Evolutionary conservation across 768 basidiomycete genomes (phyloP).

Genomic region (Naganishia vaughanmartiniae): DNA sequence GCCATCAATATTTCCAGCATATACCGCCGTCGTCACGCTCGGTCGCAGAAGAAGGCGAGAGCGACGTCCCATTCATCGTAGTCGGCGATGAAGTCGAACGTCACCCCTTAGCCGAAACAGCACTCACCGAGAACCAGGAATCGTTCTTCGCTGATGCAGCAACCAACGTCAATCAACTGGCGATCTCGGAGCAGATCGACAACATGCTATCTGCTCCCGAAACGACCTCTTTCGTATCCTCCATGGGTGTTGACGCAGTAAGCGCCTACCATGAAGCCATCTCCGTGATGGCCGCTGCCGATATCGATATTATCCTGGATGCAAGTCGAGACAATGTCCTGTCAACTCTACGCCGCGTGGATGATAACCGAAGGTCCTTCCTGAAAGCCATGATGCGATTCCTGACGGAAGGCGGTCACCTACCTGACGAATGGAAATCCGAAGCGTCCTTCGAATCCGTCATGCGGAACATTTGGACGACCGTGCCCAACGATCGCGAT

Average conservation of each 20-base stretch:
- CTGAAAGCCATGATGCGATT: slow-evolving; percentile 9
- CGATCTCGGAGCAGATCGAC: slow-evolving; percentile 11
- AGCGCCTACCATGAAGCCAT: not conserved
- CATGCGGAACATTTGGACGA: not conserved
- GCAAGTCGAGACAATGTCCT: not conserved
- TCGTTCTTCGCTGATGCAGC: not conserved
- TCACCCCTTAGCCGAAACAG: not conserved
- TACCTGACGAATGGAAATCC: not conserved
- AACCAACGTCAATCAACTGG: not conserved
- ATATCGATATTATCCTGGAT: not conserved
- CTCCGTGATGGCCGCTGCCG: not conserved
- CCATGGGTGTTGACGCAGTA: not conserved
- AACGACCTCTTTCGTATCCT: not conserved
- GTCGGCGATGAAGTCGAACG: not conserved
- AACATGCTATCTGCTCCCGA: not conserved
- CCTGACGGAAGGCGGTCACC: not conserved
- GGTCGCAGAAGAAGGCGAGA: not conserved
- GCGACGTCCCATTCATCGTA: not conserved
- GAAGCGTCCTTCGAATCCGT: not conserved
- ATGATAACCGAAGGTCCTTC: not conserved
- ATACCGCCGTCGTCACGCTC: not conserved
- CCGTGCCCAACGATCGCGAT: not conserved
- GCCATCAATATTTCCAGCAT: not conserved
- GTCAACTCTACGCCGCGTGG: not conserved
- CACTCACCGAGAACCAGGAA: slow-evolving; percentile 2